Evolutionary conservation across 768 basidiomycete genomes (phyloP), one percentile per base, ranked within the genome.

Genomic region (Lentinula sp.): DNA sequence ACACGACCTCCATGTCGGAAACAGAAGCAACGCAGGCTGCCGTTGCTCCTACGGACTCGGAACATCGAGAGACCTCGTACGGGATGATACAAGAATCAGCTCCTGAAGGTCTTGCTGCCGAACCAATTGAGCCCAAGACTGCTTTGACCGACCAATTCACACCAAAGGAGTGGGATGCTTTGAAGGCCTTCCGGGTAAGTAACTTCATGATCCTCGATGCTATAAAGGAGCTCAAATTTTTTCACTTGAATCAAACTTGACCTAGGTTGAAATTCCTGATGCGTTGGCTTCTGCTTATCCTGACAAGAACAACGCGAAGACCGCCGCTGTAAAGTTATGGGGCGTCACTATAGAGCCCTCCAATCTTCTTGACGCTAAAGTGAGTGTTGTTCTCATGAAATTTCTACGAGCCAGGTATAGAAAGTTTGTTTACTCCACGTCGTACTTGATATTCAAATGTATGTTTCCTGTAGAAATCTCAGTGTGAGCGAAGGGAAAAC

Each of bases 361-460:
- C 2, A 74, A 76, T 59, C 81, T 83, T 12, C 71, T 68, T 52
- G 81, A 90, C 69, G 85, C 90, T 0, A 81, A 82, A 7, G 82
- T 84, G 61, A 91, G 88, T 66, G 89, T 93, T 36, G 67, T 93
- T 8, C 77, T 93, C 41, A 84, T 92, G 82, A 92, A 93, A 69
- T 93, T 93, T 76, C 74, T 91, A 35, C 81, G 88, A 60, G 91
- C 91, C 4, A 82, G 88, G 88, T 85, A 66, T 39, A 71, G 49
- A n/a, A 36, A 28, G 48, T 2, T 28, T n/a, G 32, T 56, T 15
- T 10, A 13, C 33, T 23, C 33, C 33, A 51, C 16, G 33, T 35
- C 12, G 33, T 18, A 45, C 20, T 41, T 23, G 15, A 37, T 45
- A 37, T 8, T n/a, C 23, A 37, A 37, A 46, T 41, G 18, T 51